Base-by-base conservation (phyloP, 2,329 filamentous ascomycete species). In the Blumeria hordei region DNA sequence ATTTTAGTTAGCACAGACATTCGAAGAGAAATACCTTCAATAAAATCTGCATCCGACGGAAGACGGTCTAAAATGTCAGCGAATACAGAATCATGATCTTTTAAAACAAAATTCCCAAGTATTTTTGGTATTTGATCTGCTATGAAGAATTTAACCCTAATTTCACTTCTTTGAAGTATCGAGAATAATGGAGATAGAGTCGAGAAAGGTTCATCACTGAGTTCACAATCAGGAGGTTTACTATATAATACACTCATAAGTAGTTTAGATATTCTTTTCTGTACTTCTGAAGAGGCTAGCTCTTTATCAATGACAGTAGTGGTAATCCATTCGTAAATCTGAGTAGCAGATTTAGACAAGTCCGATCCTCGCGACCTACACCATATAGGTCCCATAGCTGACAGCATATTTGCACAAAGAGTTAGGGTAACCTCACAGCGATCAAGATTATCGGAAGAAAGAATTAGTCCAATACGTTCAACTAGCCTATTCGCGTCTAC, bases 11-110 rank as follows among this genome's bases (percentile, higher is more conserved):
- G 70, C 8, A 86, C 77, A 58, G 85, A 77, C 2, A 96, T 70
- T 6, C 92, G 81, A 59, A 94, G 76, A 0, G 87, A 85, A 60
- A 96, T 90, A 0, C 88, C 90, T 67, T 95, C 88, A 11, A 74
- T 69, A 67, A 80, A 81, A 35, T 80, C 76, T 4, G 76, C 71
- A 59, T 93, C 80, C 3, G 73, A 74, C 0, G 90, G 87, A n/a
- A 98, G 72, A 60, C 74, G 84, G 16, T 77, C 73, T n/a, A 93
- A 70, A 11, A 98, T 75, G 63, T 96, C 87, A 37, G 87, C 74
- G 59, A 95, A 87, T 12, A 96, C 78, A 6, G 80, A 77, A 56
- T 93, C 85, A 61, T 98, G 92, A 49, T 83, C 73, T 60, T 82
- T 83, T 1, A 95, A 73, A n/a, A 88, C 74, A 63, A 85, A 96